Conservation (phyloP, 352 stramenopile species). For the Phytophthora vignae region DNA sequence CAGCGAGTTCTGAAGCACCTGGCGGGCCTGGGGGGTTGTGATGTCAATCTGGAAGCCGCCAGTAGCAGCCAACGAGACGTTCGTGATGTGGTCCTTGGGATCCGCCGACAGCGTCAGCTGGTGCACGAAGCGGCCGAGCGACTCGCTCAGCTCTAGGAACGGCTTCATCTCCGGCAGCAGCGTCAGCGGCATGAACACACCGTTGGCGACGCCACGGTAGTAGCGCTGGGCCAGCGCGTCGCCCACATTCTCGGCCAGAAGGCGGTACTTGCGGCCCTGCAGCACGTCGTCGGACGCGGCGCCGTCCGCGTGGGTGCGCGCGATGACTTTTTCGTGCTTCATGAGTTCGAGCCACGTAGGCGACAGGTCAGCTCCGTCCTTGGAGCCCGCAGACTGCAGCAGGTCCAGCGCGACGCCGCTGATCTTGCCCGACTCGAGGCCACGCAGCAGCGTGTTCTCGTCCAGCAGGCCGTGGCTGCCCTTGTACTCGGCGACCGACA, state of each 20-base stretch:
- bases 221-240: conserved; percentile 74
- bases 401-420: conserved; percentile 87
- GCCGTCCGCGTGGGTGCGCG: conserved; percentile 90
- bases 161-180: conserved; percentile 84
- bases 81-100: conserved; percentile 70
- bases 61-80: conserved; percentile 67
- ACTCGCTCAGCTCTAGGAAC: conserved; percentile 74
- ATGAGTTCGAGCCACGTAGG: conserved; percentile 74
- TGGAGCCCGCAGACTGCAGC: conserved; percentile 43
- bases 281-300: conserved; percentile 87
- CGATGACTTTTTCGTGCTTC: conserved; percentile 90
- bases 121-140: conserved; percentile 78
- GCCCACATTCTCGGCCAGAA: conserved; percentile 82
- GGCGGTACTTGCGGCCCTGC: conserved; percentile 68
- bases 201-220: conserved; percentile 85
- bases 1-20: conserved; percentile 74
- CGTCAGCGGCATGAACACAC: conserved; percentile 84
- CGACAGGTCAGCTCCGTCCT: conserved; percentile 36
- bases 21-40: conserved; percentile 74
- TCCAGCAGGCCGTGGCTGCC: conserved; percentile 83
- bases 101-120: conserved; percentile 71
- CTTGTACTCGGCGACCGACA: conserved; percentile 85
- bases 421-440: conserved; percentile 80
- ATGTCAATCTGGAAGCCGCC: conserved; percentile 82
- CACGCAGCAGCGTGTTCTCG: conserved; percentile 73